Evolutionary conservation across 108 stramenopile species (phyloP).

Genomic region (Pseudonitzschia pungens): DNA sequence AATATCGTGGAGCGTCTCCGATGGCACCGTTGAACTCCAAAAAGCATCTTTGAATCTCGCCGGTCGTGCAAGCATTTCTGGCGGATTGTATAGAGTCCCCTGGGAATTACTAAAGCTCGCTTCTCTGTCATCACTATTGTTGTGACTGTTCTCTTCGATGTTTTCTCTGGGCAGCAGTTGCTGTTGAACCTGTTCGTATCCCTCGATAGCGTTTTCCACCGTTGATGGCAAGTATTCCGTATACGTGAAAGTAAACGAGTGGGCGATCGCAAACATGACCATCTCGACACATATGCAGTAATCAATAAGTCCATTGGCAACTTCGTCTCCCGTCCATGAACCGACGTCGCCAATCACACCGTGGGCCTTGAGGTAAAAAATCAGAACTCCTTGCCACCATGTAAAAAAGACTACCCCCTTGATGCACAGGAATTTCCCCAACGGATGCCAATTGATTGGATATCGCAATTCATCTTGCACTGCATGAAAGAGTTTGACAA

Average conservation of each 20-base stretch:
- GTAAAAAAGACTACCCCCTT: constrained; percentile 98
- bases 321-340: constrained; percentile 83
- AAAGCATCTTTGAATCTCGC: constrained; percentile 74
- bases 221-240: constrained; percentile 83
- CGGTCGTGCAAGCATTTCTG: constrained; percentile 54
- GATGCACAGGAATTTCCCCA: constrained; percentile 95
- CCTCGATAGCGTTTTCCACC: constrained; percentile 25
- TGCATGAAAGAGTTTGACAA: constrained; percentile 91
- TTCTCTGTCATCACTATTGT: constrained; percentile 23
- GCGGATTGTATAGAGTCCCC: constrained; percentile 54
- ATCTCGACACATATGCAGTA: constrained; percentile 95
- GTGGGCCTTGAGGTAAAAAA: constrained; percentile 71
- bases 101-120: constrained; percentile 26
- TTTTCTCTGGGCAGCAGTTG: neutral
- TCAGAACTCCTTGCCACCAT: constrained; percentile 93
- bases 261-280: constrained; percentile 90
- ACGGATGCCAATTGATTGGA: constrained; percentile 85
- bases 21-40: constrained; percentile 75
- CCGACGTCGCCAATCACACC: constrained; percentile 79
- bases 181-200: constrained; percentile 28
- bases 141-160: constrained; percentile 1
- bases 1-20: constrained; percentile 79
- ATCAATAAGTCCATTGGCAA: constrained; percentile 91
- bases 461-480: constrained; percentile 69
- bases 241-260: constrained; percentile 89